phyloP scores from a whole-genome alignment of 371 early-diverging fungal species.

The Umbelopsis sp. region DNA sequence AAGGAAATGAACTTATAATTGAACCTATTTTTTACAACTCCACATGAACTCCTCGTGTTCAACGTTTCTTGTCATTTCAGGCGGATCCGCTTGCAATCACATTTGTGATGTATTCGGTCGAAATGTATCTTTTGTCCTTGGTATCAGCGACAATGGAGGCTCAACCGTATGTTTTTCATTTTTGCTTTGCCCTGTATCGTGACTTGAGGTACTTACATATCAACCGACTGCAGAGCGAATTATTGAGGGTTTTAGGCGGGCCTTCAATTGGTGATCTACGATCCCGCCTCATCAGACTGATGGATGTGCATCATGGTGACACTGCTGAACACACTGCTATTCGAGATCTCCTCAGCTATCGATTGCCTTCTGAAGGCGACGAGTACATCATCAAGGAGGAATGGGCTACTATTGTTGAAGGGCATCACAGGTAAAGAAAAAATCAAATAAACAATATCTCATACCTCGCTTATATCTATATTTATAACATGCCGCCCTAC shows the following conservation, averaged over 20 bases:
- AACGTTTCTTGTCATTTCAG: slow-evolving; percentile 60
- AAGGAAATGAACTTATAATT: slow-evolving; percentile 11
- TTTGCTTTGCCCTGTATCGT: not conserved
- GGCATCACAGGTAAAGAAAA: slow-evolving; percentile 48
- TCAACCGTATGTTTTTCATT: slow-evolving; percentile 32
- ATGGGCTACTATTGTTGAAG: slow-evolving; percentile 65
- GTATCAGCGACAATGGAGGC: slow-evolving; percentile 63
- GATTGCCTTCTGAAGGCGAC: slow-evolving; percentile 51
- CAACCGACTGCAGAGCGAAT: slow-evolving; percentile 42
- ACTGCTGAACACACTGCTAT: slow-evolving; percentile 48
- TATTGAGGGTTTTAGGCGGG: slow-evolving; percentile 64
- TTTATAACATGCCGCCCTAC: not conserved
- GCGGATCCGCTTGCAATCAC: slow-evolving; percentile 69
- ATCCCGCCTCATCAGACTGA: slow-evolving; percentile 56
- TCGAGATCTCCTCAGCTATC: slow-evolving; percentile 58
- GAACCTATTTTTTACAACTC: not conserved
- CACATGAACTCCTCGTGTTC: slow-evolving; percentile 3
- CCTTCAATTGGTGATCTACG: slow-evolving; percentile 68
- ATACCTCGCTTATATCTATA: too few relatives aligned
- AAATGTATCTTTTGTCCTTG: slow-evolving; percentile 58
- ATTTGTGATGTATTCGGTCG: slow-evolving; percentile 55
- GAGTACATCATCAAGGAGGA: slow-evolving; percentile 51
- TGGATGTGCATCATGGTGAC: slow-evolving; percentile 41
- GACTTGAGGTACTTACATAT: not conserved
- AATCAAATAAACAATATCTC: not conserved